These are phyloP conservation scores for Aquilaria yunnanensis DNA, from an alignment of 345 rosid genomes.

Conservation along the genomic window DNA sequence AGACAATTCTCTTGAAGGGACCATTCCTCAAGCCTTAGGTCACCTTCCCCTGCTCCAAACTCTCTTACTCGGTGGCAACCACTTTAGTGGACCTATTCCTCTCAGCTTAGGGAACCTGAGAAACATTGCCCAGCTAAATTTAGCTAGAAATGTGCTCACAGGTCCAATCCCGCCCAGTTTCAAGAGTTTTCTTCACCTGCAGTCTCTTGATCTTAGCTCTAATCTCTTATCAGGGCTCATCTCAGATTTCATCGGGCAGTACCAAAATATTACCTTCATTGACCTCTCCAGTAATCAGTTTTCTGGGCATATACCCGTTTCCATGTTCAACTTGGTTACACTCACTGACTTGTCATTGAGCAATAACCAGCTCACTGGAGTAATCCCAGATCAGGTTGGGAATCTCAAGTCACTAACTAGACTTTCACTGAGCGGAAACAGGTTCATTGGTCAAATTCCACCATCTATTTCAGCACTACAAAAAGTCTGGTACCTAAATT, in stretches of 20 bases:
- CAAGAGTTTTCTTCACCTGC: conserved; percentile 37
- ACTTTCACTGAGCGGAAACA: conserved; percentile 59
- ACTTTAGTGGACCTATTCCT: conserved; percentile 58
- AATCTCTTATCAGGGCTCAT: conserved; percentile 60
- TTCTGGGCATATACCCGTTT: conserved; percentile 53
- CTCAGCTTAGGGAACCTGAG: conserved; percentile 49
- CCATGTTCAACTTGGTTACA: conserved; percentile 44
- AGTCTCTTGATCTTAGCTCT: conserved; percentile 72
- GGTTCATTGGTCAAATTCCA: conserved; percentile 65
- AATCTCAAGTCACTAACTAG: conserved; percentile 58
- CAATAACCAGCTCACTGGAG: conserved; percentile 57
- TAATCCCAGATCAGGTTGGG: conserved; percentile 58
- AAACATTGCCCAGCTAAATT: conserved; percentile 32
- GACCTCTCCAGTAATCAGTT: conserved; percentile 66
- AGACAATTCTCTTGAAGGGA: conserved; percentile 67
- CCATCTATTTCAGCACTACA: conserved; percentile 52
- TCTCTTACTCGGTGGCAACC: conserved; percentile 67
- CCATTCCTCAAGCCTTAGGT: conserved; percentile 53
- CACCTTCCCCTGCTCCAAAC: conserved; percentile 40
- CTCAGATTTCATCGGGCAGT: conserved; percentile 49
- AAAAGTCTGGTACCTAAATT: conserved; percentile 82
- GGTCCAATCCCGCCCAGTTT: conserved; percentile 68
- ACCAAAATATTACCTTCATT: conserved; percentile 42
- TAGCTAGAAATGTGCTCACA: conserved; percentile 55
- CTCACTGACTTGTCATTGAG: conserved; percentile 56